Conservation (phyloP, 805 yeast genomes). For the Saturnispora bothae region DNA sequence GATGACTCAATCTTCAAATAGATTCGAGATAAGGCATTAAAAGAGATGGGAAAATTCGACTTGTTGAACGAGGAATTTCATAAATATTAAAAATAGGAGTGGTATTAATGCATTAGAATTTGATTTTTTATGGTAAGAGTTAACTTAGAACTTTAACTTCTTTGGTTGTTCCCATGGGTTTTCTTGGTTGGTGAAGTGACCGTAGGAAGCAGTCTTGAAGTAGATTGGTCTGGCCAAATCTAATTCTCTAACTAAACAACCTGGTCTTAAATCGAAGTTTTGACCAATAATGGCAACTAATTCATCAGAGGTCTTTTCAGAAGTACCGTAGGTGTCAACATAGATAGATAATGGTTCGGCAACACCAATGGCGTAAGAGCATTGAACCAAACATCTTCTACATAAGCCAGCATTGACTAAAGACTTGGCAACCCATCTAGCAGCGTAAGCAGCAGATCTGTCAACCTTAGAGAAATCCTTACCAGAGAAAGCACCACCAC, state of each 20-base stretch:
- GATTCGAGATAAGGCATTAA: constrained; percentile 3
- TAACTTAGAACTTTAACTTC: constrained; percentile 47
- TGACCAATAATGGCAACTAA: constrained; percentile 83
- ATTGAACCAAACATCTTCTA: constrained; percentile 95
- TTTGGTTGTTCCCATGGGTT: constrained; percentile 99
- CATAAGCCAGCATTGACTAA: constrained; percentile 90
- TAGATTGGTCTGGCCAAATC: constrained; percentile 98
- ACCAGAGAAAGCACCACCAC: constrained; percentile 99
- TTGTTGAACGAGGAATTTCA: constrained; percentile 8
- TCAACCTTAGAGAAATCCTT: constrained; percentile 99
- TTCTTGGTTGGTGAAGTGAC: constrained; percentile 98
- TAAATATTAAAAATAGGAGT: constrained; percentile 2
- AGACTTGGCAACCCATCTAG: constrained; percentile 99
- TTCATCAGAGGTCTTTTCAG: constrained; percentile 79
- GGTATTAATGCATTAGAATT: background rate
- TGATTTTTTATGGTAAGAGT: background rate
- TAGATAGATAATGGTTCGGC: constrained; percentile 98
- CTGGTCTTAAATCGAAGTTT: constrained; percentile 99
- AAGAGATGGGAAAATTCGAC: constrained; percentile 3
- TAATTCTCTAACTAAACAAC: constrained; percentile 93
- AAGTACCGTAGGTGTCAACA: constrained; percentile 98
- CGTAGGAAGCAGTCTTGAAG: constrained; percentile 97
- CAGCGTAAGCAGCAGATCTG: constrained; percentile 99
- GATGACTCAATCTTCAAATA: constrained; percentile 15
- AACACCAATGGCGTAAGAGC: constrained; percentile 99